Evolutionary conservation across 2,329 filamentous ascomycete genomes (phyloP).

Genomic region (Aspergillus sp.): DNA sequence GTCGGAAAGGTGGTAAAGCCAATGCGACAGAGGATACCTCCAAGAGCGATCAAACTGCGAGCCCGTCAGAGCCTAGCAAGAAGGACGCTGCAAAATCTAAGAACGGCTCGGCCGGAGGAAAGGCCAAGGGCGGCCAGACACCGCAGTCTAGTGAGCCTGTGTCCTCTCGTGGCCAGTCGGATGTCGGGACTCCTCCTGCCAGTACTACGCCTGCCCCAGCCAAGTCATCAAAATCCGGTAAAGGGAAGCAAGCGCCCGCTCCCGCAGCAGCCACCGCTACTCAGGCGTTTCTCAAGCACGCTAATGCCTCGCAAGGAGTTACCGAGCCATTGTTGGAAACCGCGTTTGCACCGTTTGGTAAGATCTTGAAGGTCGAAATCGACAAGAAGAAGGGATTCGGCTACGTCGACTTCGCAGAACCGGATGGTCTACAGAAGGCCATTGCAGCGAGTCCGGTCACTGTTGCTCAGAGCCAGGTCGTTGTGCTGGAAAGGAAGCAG

Average conservation of each 20-base stretch:
- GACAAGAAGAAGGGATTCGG: constrained; percentile 94
- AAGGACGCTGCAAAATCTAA: constrained; percentile 10
- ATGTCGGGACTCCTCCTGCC: constrained; percentile 9
- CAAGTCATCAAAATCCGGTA: constrained; percentile 22
- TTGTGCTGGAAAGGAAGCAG: constrained; percentile 64
- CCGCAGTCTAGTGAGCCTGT: constrained; percentile 19
- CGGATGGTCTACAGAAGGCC: constrained; percentile 69
- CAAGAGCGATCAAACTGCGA: constrained; percentile 13
- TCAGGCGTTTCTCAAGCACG: constrained; percentile 70
- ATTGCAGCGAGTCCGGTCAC: constrained; percentile 75
- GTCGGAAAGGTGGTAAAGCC: constrained; percentile 33
- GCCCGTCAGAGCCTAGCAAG: constrained; percentile 7
- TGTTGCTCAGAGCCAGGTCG: constrained; percentile 79
- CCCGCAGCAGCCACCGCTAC: constrained; percentile 25
- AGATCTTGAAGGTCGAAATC: constrained; percentile 77
- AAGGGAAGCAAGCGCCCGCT: constrained; percentile 21
- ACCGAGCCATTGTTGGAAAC: constrained; percentile 75
- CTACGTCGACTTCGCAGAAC: constrained; percentile 80
- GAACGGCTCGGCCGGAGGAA: constrained; percentile 5
- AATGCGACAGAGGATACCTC: constrained; percentile 18
- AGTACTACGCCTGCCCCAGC: constrained; percentile 9
- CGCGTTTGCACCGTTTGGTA: constrained; percentile 68
- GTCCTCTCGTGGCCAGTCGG: constrained; percentile 11
- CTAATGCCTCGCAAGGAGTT: constrained; percentile 85
- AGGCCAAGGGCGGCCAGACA: constrained; percentile 11